These are phyloP conservation scores for Tricholoma sp. DNA, from an alignment of 768 basidiomycete genomes.

Conservation along the genomic window DNA sequence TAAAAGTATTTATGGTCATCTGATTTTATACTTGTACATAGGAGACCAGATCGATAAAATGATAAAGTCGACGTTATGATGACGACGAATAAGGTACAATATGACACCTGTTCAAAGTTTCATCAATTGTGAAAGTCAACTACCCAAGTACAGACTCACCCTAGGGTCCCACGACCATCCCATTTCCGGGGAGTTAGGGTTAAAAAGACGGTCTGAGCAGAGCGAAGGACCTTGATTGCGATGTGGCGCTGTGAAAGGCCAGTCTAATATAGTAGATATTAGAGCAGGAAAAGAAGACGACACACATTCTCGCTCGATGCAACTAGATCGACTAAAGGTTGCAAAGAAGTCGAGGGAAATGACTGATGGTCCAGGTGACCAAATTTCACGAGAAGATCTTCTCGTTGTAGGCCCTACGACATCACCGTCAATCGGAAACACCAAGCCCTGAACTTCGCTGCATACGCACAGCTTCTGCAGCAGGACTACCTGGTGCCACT, in stretches of 20 bases:
- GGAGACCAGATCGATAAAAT: background rate
- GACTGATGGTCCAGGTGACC: conserved; percentile 52
- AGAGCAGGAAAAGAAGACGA: background rate
- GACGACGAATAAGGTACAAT: conserved; percentile 46
- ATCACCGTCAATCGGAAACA: background rate
- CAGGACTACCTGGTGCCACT: conserved; percentile 79
- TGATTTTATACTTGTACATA: background rate
- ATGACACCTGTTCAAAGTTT: conserved; percentile 43
- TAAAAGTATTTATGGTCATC: conserved; percentile 9
- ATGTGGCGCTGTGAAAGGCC: conserved; percentile 46
- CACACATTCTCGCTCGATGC: conserved; percentile 74
- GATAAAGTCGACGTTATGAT: conserved; percentile 1
- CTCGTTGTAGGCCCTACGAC: conserved; percentile 56
- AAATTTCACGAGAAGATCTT: conserved; percentile 74
- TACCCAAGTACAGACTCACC: conserved; percentile 39
- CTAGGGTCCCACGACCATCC: conserved; percentile 85
- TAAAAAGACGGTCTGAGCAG: conserved; percentile 39
- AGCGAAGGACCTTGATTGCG: conserved; percentile 52
- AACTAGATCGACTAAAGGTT: conserved; percentile 72
- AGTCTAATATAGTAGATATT: background rate
- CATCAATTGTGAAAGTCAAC: conserved; percentile 3
- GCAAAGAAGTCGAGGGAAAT: conserved; percentile 48
- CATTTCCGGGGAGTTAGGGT: conserved; percentile 69
- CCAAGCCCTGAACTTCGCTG: background rate
- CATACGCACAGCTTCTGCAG: conserved; percentile 64